Base-by-base conservation (phyloP, 1,284 basidiomycete genomes). In the Heterobasidion irregulare region DNA sequence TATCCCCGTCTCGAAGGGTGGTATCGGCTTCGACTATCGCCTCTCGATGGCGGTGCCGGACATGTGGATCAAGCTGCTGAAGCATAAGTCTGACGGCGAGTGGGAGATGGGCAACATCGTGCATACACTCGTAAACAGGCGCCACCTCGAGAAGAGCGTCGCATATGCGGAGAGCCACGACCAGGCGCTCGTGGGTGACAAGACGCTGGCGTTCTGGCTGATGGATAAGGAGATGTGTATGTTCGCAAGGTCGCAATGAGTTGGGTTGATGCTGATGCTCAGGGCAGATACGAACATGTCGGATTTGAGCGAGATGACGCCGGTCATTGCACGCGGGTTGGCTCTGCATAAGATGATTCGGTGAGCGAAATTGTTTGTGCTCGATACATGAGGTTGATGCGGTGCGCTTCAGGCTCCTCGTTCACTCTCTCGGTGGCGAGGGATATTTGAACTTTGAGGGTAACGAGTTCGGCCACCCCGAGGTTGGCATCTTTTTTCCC, bases 211-310 rank as follows among this genome's bases (percentile, higher is more conserved):
- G 1, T 99, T 99, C 73, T 99, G 96, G 96, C 72, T 99, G 55
- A 99, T 99, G 96, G 96, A 99, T 73, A 96, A 97, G 74, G 96
- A 98, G 70, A 99, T 99, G 96, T 95, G 90, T 93, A 75, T 60
- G 79, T 75, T 36, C 32, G 18, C 54, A 36, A 35, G 4, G 58
- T n/a, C n/a, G n/a, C n/a, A n/a, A n/a, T 53, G 47, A 47, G 50
- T 36, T 18, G 16, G 7, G 8, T 47, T 19, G 53, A 45, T 58
- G 15, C 59, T 65, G 65, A 72, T 61, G 68, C 70, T 53, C 68
- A 67, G 66, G 74, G 74, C 62, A 88, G 93, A 98, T 71, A 95
- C 94, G 9, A 80, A 94, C 73, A 99, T 99, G 96, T 97, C 93
- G 26, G 91, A 96, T 67, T 56, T 98, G 53, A 80, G 88, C 1